phyloP scores from a whole-genome alignment of 768 basidiomycete genomes.

The Macrolepiota dolichaula region DNA sequence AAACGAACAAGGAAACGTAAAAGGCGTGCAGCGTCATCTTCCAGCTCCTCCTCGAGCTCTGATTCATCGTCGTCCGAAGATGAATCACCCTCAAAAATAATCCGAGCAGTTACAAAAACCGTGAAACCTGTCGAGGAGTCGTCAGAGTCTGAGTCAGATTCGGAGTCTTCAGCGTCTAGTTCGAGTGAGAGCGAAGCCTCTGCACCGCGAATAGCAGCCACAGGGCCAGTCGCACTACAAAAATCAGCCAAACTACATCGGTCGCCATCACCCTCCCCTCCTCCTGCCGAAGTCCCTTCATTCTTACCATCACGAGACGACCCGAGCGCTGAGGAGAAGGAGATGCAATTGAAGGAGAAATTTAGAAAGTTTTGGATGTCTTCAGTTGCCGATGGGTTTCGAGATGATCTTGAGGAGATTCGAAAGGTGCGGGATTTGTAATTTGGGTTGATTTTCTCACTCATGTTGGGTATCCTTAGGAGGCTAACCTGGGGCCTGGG shows the following conservation, averaged over 20 bases:
- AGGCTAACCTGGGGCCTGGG: slow-evolving; percentile 67
- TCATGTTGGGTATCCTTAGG: slow-evolving; percentile 21
- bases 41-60: slow-evolving; percentile 40
- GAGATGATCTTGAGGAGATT: slow-evolving; percentile 79
- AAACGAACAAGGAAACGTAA: slow-evolving; percentile 54
- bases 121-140: slow-evolving; percentile 10
- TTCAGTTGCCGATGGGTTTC: slow-evolving; percentile 77
- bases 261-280: slow-evolving; percentile 45
- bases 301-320: slow-evolving; percentile 43
- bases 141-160: slow-evolving; percentile 25
- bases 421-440: slow-evolving; percentile 54
- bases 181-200: slow-evolving; percentile 11
- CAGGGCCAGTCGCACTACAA: slow-evolving; percentile 6
- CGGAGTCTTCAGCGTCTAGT: slow-evolving; percentile 21
- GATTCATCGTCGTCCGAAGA: slow-evolving; percentile 24
- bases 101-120: slow-evolving; percentile 11
- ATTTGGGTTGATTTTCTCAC: neutral
- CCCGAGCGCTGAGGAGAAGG: slow-evolving; percentile 30
- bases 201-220: slow-evolving; percentile 12
- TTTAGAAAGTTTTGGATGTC: slow-evolving; percentile 90
- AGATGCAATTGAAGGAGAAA: slow-evolving; percentile 55
- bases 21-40: slow-evolving; percentile 43
- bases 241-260: slow-evolving; percentile 17
- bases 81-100: slow-evolving; percentile 12
- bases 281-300: slow-evolving; percentile 47